Base-by-base conservation (phyloP, 139 green algal species). In the Tetratostichococcus sp. region DNA sequence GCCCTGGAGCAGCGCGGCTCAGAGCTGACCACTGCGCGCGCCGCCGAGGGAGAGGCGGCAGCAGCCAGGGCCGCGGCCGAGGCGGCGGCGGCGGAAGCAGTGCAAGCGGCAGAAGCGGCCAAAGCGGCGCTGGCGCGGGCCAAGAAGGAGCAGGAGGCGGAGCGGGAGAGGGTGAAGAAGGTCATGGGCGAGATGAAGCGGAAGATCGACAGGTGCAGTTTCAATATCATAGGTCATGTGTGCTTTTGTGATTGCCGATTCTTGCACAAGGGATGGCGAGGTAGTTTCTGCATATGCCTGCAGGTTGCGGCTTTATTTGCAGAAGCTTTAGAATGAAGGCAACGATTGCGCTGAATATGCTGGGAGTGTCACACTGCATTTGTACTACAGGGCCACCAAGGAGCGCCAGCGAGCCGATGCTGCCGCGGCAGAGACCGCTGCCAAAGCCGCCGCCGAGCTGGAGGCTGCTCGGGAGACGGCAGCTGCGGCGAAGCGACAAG, bases 151-250 rank as follows among this genome's bases (percentile, higher is more conserved):
- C 43, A 77, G 59, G 83, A 87, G 58, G 35, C 70, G 3, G 83
- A 87, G 43, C 70, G 77, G 17, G 77, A 70, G 25, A 57, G 81
- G 1, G 77, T 87, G 1, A 87, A 87, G 70, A 80, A 72, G 57
- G 83, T 78, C 23, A 77, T 87, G 16, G 70, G 66, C 0, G 83
- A 87, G 50, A 78, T 83, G 43, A 85, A 77, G 50, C 71, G 79
- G 43, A 82, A 84, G 66, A 76, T 80, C 1, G 83, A 87, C 43
- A 73, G 75, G 80, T 84, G 35, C 16, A 30, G 11, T 50, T 50
- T 21, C 39, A 11, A 50, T 21, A 11, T 4, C 34, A n/a, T n/a
- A n/a, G n/a, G n/a, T n/a, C n/a, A n/a, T n/a, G n/a, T n/a, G n/a
- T n/a, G n/a, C n/a, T n/a, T n/a, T n/a, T n/a, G n/a, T n/a, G n/a